Evolutionary conservation across 192 early-diverging fungal genomes (phyloP).

Genomic region (Cladochytrium replicatum): DNA sequence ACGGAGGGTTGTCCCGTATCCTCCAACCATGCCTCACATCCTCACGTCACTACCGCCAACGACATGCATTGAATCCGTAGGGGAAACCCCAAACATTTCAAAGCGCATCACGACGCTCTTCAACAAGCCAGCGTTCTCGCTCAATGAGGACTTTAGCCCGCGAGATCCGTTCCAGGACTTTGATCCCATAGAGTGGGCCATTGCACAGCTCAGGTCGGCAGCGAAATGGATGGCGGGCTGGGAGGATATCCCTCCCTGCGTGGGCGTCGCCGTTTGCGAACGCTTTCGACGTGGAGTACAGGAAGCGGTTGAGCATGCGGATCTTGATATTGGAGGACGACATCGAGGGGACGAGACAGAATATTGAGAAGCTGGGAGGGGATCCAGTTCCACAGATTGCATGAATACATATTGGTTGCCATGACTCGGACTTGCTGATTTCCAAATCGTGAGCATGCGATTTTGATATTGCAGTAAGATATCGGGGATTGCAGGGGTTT

Average conservation of each 20-base stretch:
- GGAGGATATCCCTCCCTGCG: conserved; percentile 4
- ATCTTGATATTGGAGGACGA: conserved; percentile 28
- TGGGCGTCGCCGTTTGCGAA: conserved; percentile 33
- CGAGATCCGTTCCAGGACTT: not conserved
- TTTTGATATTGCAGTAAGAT: too few relatives aligned
- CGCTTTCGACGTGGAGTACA: conserved; percentile 39
- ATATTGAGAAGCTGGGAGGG: conserved; percentile 15
- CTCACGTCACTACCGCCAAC: not conserved
- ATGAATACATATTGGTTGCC: too few relatives aligned
- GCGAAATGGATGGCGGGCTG: not conserved
- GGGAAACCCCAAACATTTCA: not conserved
- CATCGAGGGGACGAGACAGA: conserved; percentile 18
- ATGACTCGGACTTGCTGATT: too few relatives aligned
- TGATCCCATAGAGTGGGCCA: not conserved
- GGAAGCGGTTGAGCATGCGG: conserved; percentile 28
- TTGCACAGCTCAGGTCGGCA: not conserved
- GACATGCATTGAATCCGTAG: not conserved
- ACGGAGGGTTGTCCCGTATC: not conserved
- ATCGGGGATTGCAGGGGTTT: too few relatives aligned
- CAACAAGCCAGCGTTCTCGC: not conserved
- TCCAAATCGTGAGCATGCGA: too few relatives aligned
- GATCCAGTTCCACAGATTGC: too few relatives aligned
- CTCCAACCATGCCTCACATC: not conserved
- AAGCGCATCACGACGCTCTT: not conserved
- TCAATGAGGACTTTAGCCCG: not conserved